Percentiles rank a stretch among this genome's conserved stretches.
Conservation (phyloP, 257 asterid genomes). For the Anisodus acutangulus region DNA sequence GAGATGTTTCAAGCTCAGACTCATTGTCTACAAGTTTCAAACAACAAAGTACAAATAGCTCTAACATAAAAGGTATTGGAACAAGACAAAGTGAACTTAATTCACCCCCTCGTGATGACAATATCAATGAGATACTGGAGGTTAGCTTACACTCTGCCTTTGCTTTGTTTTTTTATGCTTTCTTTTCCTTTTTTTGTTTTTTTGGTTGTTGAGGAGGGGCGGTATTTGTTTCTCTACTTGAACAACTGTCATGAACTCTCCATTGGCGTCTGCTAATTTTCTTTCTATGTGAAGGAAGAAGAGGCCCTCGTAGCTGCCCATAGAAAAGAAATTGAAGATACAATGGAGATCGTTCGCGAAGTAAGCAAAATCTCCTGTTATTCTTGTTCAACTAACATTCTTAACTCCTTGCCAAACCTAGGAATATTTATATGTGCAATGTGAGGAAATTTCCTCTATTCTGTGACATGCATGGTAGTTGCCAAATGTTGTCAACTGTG, state of each 20-base stretch:
- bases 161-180: background rate
- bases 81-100: conserved; percentile 57
- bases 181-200: background rate
- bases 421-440: background rate
- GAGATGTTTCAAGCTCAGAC: conserved; percentile 54
- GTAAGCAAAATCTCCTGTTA: conserved; percentile 43
- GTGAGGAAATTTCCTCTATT: conserved; percentile 9
- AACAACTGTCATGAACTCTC: conserved; percentile 22
- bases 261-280: conserved; percentile 7
- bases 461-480: background rate
- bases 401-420: background rate
- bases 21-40: conserved; percentile 49
- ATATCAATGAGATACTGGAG: conserved; percentile 89
- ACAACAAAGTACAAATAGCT: conserved; percentile 49
- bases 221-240: background rate
- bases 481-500: background rate
- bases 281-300: conserved; percentile 65
- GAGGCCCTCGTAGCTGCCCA: conserved; percentile 95
- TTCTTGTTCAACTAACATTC: background rate
- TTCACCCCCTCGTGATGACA: conserved; percentile 59
- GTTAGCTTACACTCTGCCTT: conserved; percentile 43
- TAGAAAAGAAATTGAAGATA: conserved; percentile 93
- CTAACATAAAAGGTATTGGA: conserved; percentile 45
- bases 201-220: background rate
- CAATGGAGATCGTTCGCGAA: conserved; percentile 96